phyloP scores from a whole-genome alignment of 2,329 filamentous ascomycete species.

The Exophiala spinifera region DNA sequence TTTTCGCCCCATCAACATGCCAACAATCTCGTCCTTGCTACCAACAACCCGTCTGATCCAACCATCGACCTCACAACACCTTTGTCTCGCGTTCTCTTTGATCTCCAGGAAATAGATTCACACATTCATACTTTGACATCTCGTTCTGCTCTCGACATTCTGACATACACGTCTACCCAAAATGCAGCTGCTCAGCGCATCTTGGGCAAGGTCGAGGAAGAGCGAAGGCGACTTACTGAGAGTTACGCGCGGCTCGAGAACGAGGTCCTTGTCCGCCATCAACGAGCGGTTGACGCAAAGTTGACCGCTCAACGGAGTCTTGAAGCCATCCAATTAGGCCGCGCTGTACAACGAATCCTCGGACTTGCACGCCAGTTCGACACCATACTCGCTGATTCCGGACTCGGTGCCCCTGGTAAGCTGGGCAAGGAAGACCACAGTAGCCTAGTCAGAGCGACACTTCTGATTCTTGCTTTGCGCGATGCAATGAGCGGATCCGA shows the following conservation, averaged over 20 bases:
- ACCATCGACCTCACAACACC: conserved; percentile 92
- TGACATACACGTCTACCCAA: conserved; percentile 73
- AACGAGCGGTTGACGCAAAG: conserved; percentile 78
- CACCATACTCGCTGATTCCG: conserved; percentile 73
- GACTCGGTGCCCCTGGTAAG: conserved; percentile 35
- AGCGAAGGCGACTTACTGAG: conserved; percentile 75
- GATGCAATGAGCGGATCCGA: conserved; percentile 68
- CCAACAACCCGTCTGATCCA: conserved; percentile 87
- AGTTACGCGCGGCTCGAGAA: conserved; percentile 82
- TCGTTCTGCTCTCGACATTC: conserved; percentile 73
- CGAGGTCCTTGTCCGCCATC: conserved; percentile 82
- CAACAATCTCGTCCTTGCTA: conserved; percentile 81
- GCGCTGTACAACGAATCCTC: conserved; percentile 73
- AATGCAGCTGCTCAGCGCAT: conserved; percentile 70
- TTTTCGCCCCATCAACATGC: conserved; percentile 83
- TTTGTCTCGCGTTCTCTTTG: conserved; percentile 88
- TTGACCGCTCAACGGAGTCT: conserved; percentile 74
- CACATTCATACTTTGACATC: conserved; percentile 90
- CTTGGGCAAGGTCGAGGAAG: conserved; percentile 71
- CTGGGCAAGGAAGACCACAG: conserved; percentile 66
- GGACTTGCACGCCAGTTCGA: conserved; percentile 83
- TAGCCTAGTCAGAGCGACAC: conserved; percentile 75
- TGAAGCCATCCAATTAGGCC: conserved; percentile 72
- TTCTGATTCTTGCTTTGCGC: conserved; percentile 72
- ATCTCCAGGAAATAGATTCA: conserved; percentile 94